These are phyloP conservation scores for Wickerhamiella kurtzmanii DNA, from an alignment of 805 yeast genomes.

Conservation along the genomic window DNA sequence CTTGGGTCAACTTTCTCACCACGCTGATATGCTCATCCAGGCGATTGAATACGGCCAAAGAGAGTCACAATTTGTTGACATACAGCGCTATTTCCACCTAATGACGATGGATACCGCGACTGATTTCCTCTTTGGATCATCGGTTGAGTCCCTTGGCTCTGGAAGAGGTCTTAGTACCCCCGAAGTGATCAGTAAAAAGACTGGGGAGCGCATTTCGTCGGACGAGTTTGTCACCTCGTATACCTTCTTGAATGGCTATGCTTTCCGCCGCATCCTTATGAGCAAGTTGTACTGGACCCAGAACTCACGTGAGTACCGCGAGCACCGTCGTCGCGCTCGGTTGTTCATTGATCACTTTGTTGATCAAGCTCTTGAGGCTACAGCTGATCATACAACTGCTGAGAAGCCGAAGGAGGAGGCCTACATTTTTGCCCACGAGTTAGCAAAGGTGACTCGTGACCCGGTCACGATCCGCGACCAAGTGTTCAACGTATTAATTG, in stretches of 20 bases:
- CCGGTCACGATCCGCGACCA: constrained; percentile 35
- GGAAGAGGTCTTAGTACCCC: constrained; percentile 3
- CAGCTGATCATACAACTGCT: constrained; percentile 9
- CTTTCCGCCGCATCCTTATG: constrained; percentile 6
- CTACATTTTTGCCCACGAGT: constrained; percentile 34
- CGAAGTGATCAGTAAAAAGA: constrained; percentile 1
- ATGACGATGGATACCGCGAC: constrained; percentile 23
- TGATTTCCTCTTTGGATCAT: constrained; percentile 19
- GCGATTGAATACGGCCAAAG: constrained; percentile 1
- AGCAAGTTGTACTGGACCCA: constrained; percentile 12
- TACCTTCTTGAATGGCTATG: constrained; percentile 7
- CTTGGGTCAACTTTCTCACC: constrained; percentile 19
- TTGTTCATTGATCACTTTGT: constrained; percentile 30
- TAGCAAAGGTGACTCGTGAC: constrained; percentile 33
- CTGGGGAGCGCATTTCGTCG: constrained; percentile 16
- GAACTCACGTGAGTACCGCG: constrained; percentile 22
- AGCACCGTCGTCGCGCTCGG: constrained; percentile 24
- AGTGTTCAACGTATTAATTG: constrained; percentile 33
- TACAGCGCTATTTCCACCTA: constrained; percentile 14
- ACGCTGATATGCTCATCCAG: constrained; percentile 19
- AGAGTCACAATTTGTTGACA: constrained; percentile 9
- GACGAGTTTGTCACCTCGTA: constrained; percentile 19
- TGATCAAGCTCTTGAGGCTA: constrained; percentile 24
- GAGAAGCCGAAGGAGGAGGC: constrained; percentile 22
- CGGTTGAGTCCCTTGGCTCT: constrained; percentile 10